Percentiles rank a stretch among this genome's conserved stretches.
phyloP scores from a whole-genome alignment of 192 early-diverging fungal genomes.

The Backusella tarrabulga region DNA sequence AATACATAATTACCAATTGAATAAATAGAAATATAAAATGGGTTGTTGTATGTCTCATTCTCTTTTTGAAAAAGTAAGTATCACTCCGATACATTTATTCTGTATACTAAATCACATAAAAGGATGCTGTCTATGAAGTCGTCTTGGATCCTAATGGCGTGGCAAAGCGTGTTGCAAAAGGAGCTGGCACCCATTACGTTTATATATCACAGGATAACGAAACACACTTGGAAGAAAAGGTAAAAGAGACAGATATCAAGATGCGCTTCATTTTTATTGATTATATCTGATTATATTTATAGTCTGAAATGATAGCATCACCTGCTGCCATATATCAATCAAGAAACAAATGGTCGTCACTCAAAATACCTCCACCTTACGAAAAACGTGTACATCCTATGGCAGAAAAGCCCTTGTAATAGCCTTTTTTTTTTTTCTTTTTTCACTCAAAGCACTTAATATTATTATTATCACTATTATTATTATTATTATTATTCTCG shows the following conservation, averaged over 20 bases:
- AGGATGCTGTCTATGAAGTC: constrained; percentile 34
- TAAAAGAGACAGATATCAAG: not conserved
- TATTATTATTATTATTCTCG: not conserved
- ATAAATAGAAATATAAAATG: constrained; percentile 6
- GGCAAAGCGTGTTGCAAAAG: constrained; percentile 29
- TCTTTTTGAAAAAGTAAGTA: not conserved
- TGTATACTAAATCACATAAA: not conserved
- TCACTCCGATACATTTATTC: not conserved
- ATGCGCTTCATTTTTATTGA: not conserved
- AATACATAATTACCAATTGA: not conserved
- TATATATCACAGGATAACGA: constrained; percentile 27
- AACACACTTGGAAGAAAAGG: constrained; percentile 34
- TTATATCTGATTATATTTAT: not conserved
- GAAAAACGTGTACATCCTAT: constrained; percentile 1
- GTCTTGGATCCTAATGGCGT: constrained; percentile 26
- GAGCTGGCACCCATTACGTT: constrained; percentile 31
- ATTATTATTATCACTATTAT: not conserved
- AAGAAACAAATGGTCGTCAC: not conserved
- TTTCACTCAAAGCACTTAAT: not conserved
- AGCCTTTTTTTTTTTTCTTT: not conserved
- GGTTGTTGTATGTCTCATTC: constrained; percentile 25
- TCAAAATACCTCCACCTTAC: not conserved
- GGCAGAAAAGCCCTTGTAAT: not conserved
- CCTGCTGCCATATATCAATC: not conserved
- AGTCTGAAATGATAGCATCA: not conserved